Evolutionary conservation across 2,329 filamentous ascomycete genomes (phyloP).

Genomic region (Seiridium cupressi): DNA sequence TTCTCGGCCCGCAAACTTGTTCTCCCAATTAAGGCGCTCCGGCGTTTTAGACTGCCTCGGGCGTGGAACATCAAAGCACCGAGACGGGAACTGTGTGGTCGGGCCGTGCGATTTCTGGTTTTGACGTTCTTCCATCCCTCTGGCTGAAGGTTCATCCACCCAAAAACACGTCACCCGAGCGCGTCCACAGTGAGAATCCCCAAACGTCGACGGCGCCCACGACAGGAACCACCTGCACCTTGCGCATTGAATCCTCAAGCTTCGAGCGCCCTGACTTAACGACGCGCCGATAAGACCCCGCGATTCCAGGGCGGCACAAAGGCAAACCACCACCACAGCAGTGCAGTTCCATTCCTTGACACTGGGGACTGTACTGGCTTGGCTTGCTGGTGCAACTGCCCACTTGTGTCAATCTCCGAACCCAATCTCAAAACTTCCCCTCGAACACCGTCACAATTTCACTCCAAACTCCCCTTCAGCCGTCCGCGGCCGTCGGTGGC

Average conservation of each 20-base stretch:
- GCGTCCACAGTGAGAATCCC: conserved; percentile 10
- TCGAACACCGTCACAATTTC: conserved; percentile 31
- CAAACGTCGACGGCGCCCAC: conserved; percentile 12
- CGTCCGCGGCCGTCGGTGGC: conserved; percentile 29
- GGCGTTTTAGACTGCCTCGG: not conserved
- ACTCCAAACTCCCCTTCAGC: conserved; percentile 23
- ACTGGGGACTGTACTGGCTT: not conserved
- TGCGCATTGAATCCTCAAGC: not conserved
- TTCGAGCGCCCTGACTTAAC: not conserved
- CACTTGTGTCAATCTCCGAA: not conserved
- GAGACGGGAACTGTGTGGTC: conserved; percentile 8
- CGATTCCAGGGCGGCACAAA: not conserved
- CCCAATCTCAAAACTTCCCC: conserved; percentile 1
- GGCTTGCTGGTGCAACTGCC: not conserved
- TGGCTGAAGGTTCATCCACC: not conserved
- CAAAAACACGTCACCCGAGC: conserved; percentile 3
- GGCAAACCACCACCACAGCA: not conserved
- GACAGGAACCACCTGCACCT: not conserved
- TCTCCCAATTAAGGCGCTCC: not conserved
- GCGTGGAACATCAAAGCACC: conserved; percentile 1
- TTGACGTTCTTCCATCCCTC: conserved; percentile 3
- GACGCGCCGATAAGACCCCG: not conserved
- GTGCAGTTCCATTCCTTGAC: not conserved
- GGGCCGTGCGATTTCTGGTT: conserved; percentile 7
- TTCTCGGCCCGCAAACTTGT: not conserved